phyloP scores from a whole-genome alignment of 2,329 filamentous ascomycete species.

The Tetracladium maxilliforme region DNA sequence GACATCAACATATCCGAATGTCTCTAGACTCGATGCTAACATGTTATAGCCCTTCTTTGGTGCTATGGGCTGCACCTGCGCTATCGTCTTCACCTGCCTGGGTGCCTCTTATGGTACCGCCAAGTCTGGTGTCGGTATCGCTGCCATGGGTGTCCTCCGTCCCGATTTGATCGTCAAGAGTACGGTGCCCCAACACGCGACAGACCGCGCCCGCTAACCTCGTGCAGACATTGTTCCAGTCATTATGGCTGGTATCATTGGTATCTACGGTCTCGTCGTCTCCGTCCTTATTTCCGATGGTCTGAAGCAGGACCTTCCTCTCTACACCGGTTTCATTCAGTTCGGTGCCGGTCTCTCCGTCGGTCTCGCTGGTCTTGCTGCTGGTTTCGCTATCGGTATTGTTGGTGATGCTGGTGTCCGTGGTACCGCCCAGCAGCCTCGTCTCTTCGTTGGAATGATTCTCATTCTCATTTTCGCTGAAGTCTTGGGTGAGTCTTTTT shows the following conservation, averaged over 20 bases:
- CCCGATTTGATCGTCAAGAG: conserved; percentile 99
- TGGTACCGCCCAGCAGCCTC: conserved; percentile 58
- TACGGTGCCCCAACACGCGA: conserved; percentile 32
- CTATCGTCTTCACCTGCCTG: conserved; percentile 93
- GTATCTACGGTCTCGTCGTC: conserved; percentile 90
- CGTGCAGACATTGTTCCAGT: conserved; percentile 87
- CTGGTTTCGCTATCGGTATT: conserved; percentile 77
- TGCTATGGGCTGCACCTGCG: conserved; percentile 89
- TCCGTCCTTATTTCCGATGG: conserved; percentile 77
- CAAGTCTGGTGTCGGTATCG: conserved; percentile 98
- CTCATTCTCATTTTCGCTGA: conserved; percentile 76
- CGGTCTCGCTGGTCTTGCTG: conserved; percentile 70
- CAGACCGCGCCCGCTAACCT: conserved; percentile 5
- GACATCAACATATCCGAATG: conserved; percentile 4
- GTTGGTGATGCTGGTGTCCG: conserved; percentile 81
- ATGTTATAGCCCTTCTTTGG: conserved; percentile 69
- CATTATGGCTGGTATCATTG: conserved; percentile 99
- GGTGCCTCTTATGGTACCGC: conserved; percentile 97
- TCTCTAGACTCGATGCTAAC: conserved; percentile 16
- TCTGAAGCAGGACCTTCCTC: conserved; percentile 54
- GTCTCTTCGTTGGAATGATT: conserved; percentile 67
- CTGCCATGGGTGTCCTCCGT: conserved; percentile 93
- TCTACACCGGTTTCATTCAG: conserved; percentile 76
- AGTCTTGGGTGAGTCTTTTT: conserved; percentile 57
- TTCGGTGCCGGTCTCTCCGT: conserved; percentile 72